Conservation (phyloP, 148 eudicot species). For the Limonium bicolor region DNA sequence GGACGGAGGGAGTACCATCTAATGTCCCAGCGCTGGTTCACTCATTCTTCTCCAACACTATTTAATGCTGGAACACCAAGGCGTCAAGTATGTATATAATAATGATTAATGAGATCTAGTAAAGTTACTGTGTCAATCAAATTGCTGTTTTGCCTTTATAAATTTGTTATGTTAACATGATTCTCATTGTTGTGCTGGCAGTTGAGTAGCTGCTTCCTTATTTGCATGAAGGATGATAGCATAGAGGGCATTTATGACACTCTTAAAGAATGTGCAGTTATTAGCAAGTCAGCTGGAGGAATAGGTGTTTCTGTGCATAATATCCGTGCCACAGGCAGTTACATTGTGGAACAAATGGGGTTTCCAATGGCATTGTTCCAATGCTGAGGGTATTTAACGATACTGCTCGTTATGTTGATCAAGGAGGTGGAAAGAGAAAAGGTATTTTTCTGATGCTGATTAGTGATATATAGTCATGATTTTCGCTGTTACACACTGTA, state of each 20-base stretch:
- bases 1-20: too few relatives aligned
- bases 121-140: too few relatives aligned
- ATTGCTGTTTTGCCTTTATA: too few relatives aligned
- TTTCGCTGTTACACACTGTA: background rate
- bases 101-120: too few relatives aligned
- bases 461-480: background rate
- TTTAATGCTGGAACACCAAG: constrained; percentile 93
- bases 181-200: constrained; percentile 11
- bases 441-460: constrained; percentile 31
- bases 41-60: constrained; percentile 98
- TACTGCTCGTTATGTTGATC: constrained; percentile 97
- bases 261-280: constrained; percentile 86
- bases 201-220: constrained; percentile 95
- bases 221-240: constrained; percentile 93
- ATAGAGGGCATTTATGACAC: constrained; percentile 94
- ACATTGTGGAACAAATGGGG: constrained; percentile 95
- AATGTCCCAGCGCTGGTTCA: constrained; percentile 96
- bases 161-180: background rate
- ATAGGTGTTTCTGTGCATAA: constrained; percentile 86
- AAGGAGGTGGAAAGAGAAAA: constrained; percentile 97
- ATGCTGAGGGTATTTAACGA: constrained; percentile 94
- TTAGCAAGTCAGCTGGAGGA: constrained; percentile 96
- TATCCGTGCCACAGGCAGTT: constrained; percentile 89
- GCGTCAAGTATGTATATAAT: constrained; percentile 68
- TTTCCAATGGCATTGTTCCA: constrained; percentile 94